phyloP scores from a whole-genome alignment of 805 yeast species.

The Kuraishia hungarica region DNA sequence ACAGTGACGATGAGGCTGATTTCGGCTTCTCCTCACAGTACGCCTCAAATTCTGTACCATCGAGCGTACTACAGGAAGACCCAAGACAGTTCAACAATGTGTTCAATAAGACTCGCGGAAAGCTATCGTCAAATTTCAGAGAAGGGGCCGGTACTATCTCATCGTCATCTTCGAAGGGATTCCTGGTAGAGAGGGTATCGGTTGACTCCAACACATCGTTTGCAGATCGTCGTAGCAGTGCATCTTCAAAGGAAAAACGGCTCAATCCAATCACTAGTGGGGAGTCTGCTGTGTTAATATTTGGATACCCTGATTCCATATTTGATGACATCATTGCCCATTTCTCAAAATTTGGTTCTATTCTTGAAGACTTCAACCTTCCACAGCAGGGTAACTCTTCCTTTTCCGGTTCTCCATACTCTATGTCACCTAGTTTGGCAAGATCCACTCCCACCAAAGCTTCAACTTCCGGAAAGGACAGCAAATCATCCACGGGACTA shows the following conservation, averaged over 20 bases:
- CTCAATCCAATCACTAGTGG: slow-evolving; percentile 10
- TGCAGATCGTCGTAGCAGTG: background rate
- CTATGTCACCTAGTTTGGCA: background rate
- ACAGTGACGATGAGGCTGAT: slow-evolving; percentile 29
- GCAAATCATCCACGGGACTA: background rate
- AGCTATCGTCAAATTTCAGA: slow-evolving; percentile 4
- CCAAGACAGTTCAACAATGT: slow-evolving; percentile 37
- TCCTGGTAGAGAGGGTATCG: background rate
- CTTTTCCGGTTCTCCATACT: background rate
- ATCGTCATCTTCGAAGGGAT: slow-evolving; percentile 3
- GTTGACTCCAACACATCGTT: background rate
- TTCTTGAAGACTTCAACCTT: slow-evolving; percentile 63
- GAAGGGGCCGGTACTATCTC: slow-evolving; percentile 8
- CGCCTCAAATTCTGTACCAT: slow-evolving; percentile 10
- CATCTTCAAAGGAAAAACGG: background rate
- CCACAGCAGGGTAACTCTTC: background rate
- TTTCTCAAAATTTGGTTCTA: slow-evolving; percentile 72
- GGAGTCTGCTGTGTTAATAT: slow-evolving; percentile 70
- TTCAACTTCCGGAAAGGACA: background rate
- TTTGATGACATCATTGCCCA: slow-evolving; percentile 60
- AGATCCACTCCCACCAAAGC: background rate
- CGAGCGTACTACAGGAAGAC: slow-evolving; percentile 25
- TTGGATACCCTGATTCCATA: slow-evolving; percentile 79
- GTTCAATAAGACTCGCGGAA: slow-evolving; percentile 25
- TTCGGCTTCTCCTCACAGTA: slow-evolving; percentile 26